These are phyloP conservation scores for Botrytis paeoniae DNA, from an alignment of 2,329 filamentous ascomycete species.

Conservation along the genomic window DNA sequence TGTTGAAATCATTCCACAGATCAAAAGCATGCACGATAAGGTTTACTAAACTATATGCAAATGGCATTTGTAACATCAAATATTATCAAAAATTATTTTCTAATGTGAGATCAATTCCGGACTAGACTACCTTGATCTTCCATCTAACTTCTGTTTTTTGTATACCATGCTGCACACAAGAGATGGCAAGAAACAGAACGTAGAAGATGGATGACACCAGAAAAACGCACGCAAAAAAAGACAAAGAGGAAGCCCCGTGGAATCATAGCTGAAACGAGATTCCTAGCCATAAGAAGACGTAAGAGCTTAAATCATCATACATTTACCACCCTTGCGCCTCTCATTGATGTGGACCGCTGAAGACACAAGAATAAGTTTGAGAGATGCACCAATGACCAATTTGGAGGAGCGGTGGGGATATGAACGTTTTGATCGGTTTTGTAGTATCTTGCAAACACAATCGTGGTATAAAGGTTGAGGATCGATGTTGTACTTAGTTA, in stretches of 20 bases:
- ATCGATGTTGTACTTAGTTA: constrained; percentile 47
- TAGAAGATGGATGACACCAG: constrained; percentile 34
- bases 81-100: constrained; percentile 29
- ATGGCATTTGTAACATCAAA: neutral
- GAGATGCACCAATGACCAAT: constrained; percentile 36
- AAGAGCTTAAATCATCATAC: constrained; percentile 38
- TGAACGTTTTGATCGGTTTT: constrained; percentile 36
- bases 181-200: constrained; percentile 34
- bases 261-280: constrained; percentile 32
- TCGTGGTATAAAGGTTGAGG: constrained; percentile 21
- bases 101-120: constrained; percentile 40
- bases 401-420: constrained; percentile 34
- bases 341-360: constrained; percentile 37
- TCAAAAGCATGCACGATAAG: neutral
- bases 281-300: constrained; percentile 33
- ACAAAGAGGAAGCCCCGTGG: constrained; percentile 30
- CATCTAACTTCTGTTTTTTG: constrained; percentile 39
- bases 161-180: constrained; percentile 19
- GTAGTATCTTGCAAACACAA: constrained; percentile 32
- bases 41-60: neutral
- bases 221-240: constrained; percentile 29
- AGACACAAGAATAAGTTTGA: constrained; percentile 37
- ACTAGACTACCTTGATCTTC: constrained; percentile 40
- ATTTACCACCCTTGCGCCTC: constrained; percentile 40
- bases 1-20: neutral